Evolutionary conservation across 805 yeast genomes (phyloP).

Genomic region (Starmerella kuoi): DNA sequence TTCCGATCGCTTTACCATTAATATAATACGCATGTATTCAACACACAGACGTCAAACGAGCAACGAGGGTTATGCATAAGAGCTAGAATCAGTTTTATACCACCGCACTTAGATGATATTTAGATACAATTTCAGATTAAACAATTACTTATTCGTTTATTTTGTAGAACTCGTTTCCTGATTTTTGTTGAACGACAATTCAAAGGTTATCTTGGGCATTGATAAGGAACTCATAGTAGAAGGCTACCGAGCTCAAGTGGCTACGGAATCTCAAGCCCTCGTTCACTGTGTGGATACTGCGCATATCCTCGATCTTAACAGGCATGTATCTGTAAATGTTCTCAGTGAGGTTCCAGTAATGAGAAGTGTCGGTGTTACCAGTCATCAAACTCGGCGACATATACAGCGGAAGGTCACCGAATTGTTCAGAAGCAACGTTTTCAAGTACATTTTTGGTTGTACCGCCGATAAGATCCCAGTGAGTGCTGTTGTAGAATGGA

Average conservation of each 20-base stretch:
- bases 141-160: no score
- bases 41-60: no score
- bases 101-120: no score
- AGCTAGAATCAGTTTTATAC: no score
- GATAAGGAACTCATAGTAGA: conserved; percentile 26
- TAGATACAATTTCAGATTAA: no score
- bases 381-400: conserved; percentile 50
- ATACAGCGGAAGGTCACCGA: conserved; percentile 25
- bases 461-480: conserved; percentile 53
- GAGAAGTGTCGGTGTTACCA: conserved; percentile 61
- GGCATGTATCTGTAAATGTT: conserved; percentile 44
- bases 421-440: conserved; percentile 27
- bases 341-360: conserved; percentile 50
- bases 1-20: no score
- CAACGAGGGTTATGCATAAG: no score
- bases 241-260: conserved; percentile 36
- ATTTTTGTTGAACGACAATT: background rate
- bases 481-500: conserved; percentile 30
- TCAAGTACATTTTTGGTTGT: conserved; percentile 51
- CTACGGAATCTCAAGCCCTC: conserved; percentile 44
- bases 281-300: conserved; percentile 45
- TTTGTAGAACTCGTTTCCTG: background rate
- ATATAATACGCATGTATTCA: no score
- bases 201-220: conserved; percentile 3
- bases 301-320: conserved; percentile 15